phyloP scores from a whole-genome alignment of 2,329 filamentous ascomycete species.

The Penicillium olsonii region DNA sequence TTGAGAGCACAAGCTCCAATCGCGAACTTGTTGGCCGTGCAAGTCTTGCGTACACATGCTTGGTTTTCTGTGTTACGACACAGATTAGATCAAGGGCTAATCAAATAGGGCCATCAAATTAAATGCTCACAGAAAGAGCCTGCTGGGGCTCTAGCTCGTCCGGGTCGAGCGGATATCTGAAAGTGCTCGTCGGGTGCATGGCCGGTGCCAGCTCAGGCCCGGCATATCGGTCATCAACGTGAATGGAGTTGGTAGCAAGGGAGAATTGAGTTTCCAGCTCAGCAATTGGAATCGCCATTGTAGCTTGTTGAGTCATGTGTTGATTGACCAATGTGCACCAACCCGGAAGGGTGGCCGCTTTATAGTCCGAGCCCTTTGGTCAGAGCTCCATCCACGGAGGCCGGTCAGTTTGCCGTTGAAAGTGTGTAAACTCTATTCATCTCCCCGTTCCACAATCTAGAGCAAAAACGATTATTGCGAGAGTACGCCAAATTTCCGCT shows the following conservation, averaged over 20 bases:
- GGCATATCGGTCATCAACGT: conserved; percentile 72
- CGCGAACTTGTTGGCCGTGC: conserved; percentile 77
- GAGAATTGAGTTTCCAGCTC: background rate
- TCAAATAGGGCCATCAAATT: no score
- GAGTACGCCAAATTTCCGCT: background rate
- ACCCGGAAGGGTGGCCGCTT: no score
- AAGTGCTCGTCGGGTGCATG: conserved; percentile 86
- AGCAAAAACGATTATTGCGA: background rate
- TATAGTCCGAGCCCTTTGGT: no score
- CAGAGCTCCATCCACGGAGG: no score
- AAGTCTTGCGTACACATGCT: conserved; percentile 79
- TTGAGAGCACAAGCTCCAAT: conserved; percentile 75
- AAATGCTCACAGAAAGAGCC: conserved; percentile 52
- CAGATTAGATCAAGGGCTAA: no score
- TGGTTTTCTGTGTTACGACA: conserved; percentile 12
- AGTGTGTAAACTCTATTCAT: no score
- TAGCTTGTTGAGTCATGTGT: background rate
- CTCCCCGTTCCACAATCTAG: no score
- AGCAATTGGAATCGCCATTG: background rate
- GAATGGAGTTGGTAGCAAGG: conserved; percentile 34
- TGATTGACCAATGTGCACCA: no score
- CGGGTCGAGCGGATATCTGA: conserved; percentile 73
- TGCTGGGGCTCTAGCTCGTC: conserved; percentile 57
- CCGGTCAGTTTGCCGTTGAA: no score
- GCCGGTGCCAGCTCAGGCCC: conserved; percentile 80